Evolutionary conservation across 345 rosid species (phyloP), one percentile per base, ranked within the genome.

Genomic region (Cochlearia excelsa): DNA sequence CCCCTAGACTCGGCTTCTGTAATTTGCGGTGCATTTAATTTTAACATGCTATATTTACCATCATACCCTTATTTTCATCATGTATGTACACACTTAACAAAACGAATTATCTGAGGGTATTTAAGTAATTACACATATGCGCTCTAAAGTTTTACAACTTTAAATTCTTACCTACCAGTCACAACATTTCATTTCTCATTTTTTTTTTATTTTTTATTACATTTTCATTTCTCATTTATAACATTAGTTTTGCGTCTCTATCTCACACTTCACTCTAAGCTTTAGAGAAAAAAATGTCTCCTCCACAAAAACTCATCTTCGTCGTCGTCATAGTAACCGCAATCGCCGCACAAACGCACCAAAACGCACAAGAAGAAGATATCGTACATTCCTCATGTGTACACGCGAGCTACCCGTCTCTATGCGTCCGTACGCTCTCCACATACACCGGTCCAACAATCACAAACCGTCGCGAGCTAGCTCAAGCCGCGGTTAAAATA

Each of bases 381-480:
- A 82, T 87, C 29, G 77, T 90, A 58, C 90, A 74, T 48, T 69
- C 89, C 4, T 80, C 89, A 0, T 90, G 95, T 55, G 37, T 48
- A 29, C 87, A 90, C 67, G 95, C 97, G 34, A 86, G 84, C 66
- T 90, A 80, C 65, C 97, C 93, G 0, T 49, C 55, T 29, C 50
- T 90, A 51, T 87, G 97, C 74, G 51, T 85, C 60, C 85, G 76
- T 46, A 87, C 87, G 0, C 87, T 90, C 44, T 77, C 93, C 31
- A 63, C 81, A 42, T 90, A 80, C 81, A 38, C 81, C 7, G 95
- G 95, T 16, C 79, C 88, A 0, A 78, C 86, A 45, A 74, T 73
- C 77, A 84, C 74, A 58, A 84, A 75, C 77, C 84, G 75, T 0
- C 79, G 83, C 4, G 85, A 82, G 40, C 62, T 90, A 30, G 93